Evolutionary conservation across 345 rosid species (phyloP).

Genomic region (Ailanthus altissimus): DNA sequence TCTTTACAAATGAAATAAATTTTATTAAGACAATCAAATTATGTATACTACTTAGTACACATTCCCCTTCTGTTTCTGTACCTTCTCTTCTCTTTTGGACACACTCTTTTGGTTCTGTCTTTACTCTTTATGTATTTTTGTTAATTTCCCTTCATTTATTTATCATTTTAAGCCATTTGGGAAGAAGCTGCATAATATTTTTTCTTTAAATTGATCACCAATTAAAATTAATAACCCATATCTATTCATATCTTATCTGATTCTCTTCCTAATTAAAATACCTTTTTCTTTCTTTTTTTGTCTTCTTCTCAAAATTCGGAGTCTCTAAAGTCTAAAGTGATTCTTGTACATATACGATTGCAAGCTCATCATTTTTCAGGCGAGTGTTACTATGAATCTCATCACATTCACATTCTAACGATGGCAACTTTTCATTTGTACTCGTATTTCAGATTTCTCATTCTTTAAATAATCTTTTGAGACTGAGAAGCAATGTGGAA

Average conservation of each 20-base stretch:
- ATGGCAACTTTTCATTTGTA: constrained; percentile 1
- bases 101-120: constrained; percentile 22
- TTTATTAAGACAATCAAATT: background rate
- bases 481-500: background rate
- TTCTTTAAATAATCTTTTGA: constrained; percentile 2
- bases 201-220: background rate
- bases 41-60: too few species aligned
- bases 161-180: too few species aligned
- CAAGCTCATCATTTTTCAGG: background rate
- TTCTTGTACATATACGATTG: background rate
- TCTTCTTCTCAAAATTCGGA: constrained; percentile 15
- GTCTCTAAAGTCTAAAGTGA: background rate
- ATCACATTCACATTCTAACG: background rate
- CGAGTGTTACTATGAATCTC: constrained; percentile 12
- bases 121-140: background rate
- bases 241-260: background rate
- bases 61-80: background rate
- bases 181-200: background rate
- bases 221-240: background rate
- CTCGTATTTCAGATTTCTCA: constrained; percentile 2
- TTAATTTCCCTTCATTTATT: background rate
- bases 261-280: background rate
- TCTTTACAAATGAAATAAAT: constrained; percentile 6
- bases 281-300: background rate
- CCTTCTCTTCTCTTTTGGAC: constrained; percentile 15